Base-by-base conservation (phyloP, 2,329 filamentous ascomycete genomes). In the Venturiaceae sp. region DNA sequence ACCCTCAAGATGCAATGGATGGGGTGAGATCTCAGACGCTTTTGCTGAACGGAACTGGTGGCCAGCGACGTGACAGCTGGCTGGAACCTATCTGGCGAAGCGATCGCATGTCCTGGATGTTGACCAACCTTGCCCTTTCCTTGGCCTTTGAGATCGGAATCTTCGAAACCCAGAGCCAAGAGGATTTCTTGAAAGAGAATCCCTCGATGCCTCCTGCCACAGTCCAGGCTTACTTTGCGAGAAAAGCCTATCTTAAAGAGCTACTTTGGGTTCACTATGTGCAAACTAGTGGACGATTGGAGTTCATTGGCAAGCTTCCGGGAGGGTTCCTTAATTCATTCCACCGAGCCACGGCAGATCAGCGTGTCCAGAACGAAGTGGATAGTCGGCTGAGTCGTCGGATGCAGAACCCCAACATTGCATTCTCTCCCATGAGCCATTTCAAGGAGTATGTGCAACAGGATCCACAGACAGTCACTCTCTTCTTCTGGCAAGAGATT, bases 61-160 rank as follows among this genome's bases (percentile, higher is more conserved):
- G 90, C 9, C 86, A 88, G 41, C 47, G 57, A 8, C 34, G 32
- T 21, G 56, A 50, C 16, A 34, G 33, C 47, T 97, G 94, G 90
- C 83, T 97, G 3, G 94, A 99, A 71, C 94, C 94, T 2, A 92
- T 90, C 8, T 96, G 92, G 90, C 82, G 92, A 65, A 78, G 76
- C 60, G 92, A 96, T 67, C 87, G 91, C 58, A 95, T 96, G 89
- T 95, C 90, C 68, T 96, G 92, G 92, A 96, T 96, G 90, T 77
- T 97, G 14, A 80, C 97, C 32, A 95, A 90, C 67, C 95, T 91
- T 37, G 91, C 90, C 14, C 88, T 92, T 77, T 88, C 91, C 1
- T 77, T 97, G 37, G 90, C 89, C 0, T 95, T 95, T 64, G 94
- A 99, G 71, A 83, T 99, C 33, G 94, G 94, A 11, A 90, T 99